Evolutionary conservation across 805 yeast species (phyloP).

Genomic region (Alloascoidea africana): DNA sequence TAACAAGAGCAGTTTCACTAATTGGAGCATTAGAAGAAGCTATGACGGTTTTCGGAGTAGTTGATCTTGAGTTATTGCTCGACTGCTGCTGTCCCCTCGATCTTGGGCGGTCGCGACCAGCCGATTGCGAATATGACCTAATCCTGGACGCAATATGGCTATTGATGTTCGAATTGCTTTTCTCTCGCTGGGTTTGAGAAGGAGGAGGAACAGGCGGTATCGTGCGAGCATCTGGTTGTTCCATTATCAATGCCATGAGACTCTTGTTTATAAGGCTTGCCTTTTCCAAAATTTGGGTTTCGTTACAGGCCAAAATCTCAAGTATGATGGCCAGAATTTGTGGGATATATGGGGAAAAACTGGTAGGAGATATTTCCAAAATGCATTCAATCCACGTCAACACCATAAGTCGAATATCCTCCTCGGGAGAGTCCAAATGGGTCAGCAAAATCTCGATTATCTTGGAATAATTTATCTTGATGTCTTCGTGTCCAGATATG

Average conservation of each 20-base stretch:
- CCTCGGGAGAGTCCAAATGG: slow-evolving; percentile 42
- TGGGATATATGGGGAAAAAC: slow-evolving; percentile 50
- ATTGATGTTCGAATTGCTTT: no score
- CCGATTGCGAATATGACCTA: no score
- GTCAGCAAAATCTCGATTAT: slow-evolving; percentile 57
- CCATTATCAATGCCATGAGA: slow-evolving; percentile 26
- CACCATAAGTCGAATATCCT: slow-evolving; percentile 50
- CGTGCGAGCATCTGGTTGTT: no score
- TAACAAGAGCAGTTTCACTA: no score
- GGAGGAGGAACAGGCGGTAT: no score
- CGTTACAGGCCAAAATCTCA: slow-evolving; percentile 27
- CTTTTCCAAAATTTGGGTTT: slow-evolving; percentile 20
- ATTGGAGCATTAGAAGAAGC: no score
- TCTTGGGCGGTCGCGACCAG: no score
- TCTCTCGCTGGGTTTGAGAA: no score
- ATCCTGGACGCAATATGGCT: no score
- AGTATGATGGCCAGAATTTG: slow-evolving; percentile 45
- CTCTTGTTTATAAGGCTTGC: slow-evolving; percentile 31
- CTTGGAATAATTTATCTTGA: slow-evolving; percentile 51
- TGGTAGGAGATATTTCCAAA: slow-evolving; percentile 45
- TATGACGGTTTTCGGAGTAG: no score
- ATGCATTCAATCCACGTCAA: slow-evolving; percentile 57
- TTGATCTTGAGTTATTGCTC: no score
- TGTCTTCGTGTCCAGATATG: slow-evolving; percentile 58
- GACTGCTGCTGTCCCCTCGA: no score